phyloP scores from a whole-genome alignment of 176 grass and related monocot genomes.

The Raddia guianensis region DNA sequence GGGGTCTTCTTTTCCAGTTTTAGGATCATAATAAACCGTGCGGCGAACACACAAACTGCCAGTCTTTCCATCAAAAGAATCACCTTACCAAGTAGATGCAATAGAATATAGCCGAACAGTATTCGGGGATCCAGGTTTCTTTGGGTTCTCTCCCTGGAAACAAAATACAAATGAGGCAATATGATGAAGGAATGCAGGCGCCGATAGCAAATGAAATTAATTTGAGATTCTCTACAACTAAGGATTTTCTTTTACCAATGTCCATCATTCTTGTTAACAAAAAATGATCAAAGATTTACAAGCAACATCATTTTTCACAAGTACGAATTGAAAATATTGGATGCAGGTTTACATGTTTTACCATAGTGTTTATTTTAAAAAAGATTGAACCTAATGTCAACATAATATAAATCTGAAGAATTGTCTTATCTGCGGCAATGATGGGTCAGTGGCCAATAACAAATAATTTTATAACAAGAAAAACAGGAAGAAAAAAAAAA shows the following conservation, averaged over 20 bases:
- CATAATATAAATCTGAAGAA: not conserved
- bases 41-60: constrained; percentile 83
- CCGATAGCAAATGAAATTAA: not conserved
- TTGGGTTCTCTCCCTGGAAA: constrained; percentile 84
- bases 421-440: not conserved
- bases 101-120: constrained; percentile 94
- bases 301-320: not conserved
- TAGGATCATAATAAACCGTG: constrained; percentile 89
- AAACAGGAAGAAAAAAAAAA: not conserved
- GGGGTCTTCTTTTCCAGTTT: constrained; percentile 86
- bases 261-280: constrained; percentile 12
- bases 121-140: constrained; percentile 82
- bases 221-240: not conserved
- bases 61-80: constrained; percentile 86
- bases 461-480: not conserved
- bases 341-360: constrained; percentile 4
- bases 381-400: not conserved
- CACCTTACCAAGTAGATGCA: constrained; percentile 91
- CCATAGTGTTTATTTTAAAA: not conserved
- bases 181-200: not conserved
- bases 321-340: not conserved
- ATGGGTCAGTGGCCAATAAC: not conserved
- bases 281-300: not conserved
- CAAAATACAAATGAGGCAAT: constrained; percentile 10
- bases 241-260: not conserved